These are phyloP conservation scores for Capsicum baccatum DNA, from an alignment of 257 asterid species.

Conservation along the genomic window DNA sequence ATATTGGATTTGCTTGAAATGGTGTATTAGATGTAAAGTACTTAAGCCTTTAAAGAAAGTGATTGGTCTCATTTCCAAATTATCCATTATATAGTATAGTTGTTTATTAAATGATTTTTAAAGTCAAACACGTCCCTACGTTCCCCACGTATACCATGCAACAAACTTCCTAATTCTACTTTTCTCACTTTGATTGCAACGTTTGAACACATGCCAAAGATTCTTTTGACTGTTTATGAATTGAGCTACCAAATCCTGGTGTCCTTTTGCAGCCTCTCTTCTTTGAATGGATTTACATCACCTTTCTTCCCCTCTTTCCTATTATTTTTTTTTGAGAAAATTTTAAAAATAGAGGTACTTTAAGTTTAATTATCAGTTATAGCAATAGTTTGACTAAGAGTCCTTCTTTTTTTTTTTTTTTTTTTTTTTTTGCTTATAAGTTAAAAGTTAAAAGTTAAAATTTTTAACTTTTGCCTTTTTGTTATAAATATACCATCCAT, in stretches of 20 bases:
- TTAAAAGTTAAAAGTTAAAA: too few species aligned
- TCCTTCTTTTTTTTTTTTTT: too few species aligned
- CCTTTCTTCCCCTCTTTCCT: not conserved
- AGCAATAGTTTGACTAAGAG: too few species aligned
- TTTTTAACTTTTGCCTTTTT: too few species aligned
- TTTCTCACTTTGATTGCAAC: not conserved
- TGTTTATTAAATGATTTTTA: not conserved
- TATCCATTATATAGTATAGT: not conserved
- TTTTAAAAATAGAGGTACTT: too few species aligned
- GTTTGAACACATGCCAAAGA: not conserved
- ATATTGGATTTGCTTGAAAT: slow-evolving; percentile 36
- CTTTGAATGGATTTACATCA: slow-evolving; percentile 4
- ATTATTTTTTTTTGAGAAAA: too few species aligned
- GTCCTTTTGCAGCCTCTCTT: slow-evolving; percentile 39
- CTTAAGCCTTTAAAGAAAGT: slow-evolving; percentile 50
- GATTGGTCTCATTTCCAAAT: slow-evolving; percentile 68
- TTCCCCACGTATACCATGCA: not conserved
- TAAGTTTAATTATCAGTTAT: too few species aligned
- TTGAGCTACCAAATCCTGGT: slow-evolving; percentile 51
- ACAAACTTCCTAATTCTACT: slow-evolving; percentile 32
- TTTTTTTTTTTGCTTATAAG: too few species aligned
- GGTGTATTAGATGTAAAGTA: slow-evolving; percentile 46
- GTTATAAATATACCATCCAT: too few species aligned
- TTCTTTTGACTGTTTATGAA: slow-evolving; percentile 39
- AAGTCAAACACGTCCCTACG: slow-evolving; percentile 30